Evolutionary conservation across 805 yeast genomes (phyloP).

Genomic region (Candida boleticola): DNA sequence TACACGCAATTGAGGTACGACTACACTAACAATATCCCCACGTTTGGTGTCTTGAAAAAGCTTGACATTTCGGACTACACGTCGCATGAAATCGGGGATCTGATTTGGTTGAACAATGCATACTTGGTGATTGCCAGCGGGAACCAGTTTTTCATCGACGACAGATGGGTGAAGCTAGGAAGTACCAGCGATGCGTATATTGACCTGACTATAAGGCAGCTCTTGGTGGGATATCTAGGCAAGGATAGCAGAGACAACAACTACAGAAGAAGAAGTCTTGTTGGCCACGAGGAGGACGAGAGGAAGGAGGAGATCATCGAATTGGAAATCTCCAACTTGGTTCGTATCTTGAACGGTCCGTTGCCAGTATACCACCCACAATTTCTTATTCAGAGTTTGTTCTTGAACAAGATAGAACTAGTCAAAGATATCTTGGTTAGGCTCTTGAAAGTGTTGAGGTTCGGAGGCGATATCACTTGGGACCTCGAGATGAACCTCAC

Average conservation of each 20-base stretch:
- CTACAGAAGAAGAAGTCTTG: conserved; percentile 2
- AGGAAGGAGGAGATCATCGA: neutral
- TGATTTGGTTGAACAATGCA: conserved; percentile 81
- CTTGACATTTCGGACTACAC: conserved; percentile 72
- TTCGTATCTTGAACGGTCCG: conserved; percentile 81
- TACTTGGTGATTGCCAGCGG: conserved; percentile 83
- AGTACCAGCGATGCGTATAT: conserved; percentile 30
- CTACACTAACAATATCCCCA: conserved; percentile 76
- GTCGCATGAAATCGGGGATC: conserved; percentile 81
- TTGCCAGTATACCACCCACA: conserved; percentile 91
- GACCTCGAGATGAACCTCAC: conserved; percentile 28
- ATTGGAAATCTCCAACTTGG: conserved; percentile 60
- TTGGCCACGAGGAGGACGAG: neutral
- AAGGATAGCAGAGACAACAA: neutral
- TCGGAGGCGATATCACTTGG: conserved; percentile 28
- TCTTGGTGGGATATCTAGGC: conserved; percentile 28
- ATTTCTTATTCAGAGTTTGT: conserved; percentile 69
- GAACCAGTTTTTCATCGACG: conserved; percentile 82
- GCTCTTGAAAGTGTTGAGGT: conserved; percentile 52
- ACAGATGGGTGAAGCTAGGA: conserved; percentile 48
- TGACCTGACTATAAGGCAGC: conserved; percentile 50
- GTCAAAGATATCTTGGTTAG: conserved; percentile 57
- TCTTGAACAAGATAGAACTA: conserved; percentile 53
- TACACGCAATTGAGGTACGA: conserved; percentile 86
- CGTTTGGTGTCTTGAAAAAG: conserved; percentile 72